Evolutionary conservation across 306 rosid species (phyloP).

Genomic region (Macrotyloma uniflorum): DNA sequence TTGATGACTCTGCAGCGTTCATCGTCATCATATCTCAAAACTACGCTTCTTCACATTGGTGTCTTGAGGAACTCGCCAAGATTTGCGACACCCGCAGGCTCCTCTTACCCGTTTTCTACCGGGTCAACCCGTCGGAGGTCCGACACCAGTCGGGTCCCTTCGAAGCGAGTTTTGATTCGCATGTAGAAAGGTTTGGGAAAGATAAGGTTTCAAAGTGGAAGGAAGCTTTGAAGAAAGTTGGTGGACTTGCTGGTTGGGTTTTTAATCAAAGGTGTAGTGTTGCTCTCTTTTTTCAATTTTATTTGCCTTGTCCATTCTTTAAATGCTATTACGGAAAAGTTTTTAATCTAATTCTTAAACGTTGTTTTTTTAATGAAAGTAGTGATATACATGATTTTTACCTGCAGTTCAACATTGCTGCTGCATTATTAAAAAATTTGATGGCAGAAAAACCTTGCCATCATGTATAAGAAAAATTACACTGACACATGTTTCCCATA

Average conservation of each 20-base stretch:
- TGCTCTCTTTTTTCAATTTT: not conserved
- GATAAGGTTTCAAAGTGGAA: conserved; percentile 32
- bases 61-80: conserved; percentile 45
- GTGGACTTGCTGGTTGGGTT: conserved; percentile 28
- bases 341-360: not conserved
- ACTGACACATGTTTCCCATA: too few species aligned
- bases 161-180: not conserved
- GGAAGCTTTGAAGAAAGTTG: conserved; percentile 27
- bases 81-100: conserved; percentile 31
- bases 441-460: not conserved
- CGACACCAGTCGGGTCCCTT: conserved; percentile 35
- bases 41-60: conserved; percentile 51
- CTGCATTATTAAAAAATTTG: not conserved
- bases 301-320: not conserved
- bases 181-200: not conserved
- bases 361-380: not conserved
- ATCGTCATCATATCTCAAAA: conserved; percentile 39
- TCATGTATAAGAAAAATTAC: not conserved
- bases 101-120: conserved; percentile 45
- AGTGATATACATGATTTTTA: not conserved
- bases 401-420: not conserved
- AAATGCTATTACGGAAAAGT: too few species aligned
- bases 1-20: conserved; percentile 50
- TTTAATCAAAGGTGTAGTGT: not conserved
- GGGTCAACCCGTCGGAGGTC: conserved; percentile 40